Evolutionary conservation across 2,329 filamentous ascomycete genomes (phyloP), one percentile per base, ranked within the genome.

Genomic region (Eutypa lata): DNA sequence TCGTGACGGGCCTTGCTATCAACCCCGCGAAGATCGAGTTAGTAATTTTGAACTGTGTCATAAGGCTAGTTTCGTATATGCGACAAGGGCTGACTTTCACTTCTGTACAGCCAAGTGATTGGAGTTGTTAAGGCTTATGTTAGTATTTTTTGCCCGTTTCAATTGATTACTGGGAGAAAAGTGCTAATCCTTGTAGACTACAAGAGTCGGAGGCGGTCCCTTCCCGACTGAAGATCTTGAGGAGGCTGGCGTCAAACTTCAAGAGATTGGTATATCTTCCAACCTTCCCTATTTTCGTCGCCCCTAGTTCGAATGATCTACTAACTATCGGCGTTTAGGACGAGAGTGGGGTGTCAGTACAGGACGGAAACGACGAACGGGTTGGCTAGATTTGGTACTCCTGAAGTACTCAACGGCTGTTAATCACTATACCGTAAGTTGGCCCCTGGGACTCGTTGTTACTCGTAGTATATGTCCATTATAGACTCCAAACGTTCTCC

Each of bases 41-140:
- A 31, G 26, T 40, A 40, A 40, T n/a, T n/a, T 18, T n/a, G n/a
- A 31, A 31, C 26, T 10, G 10, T 10, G 6, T 31, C 26, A 10
- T 10, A 31, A 31, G 26, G 26, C 10, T 6, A 31, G 26, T 10
- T 31, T 10, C 26, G 10, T 31, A 31, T 31, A 31, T 31, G 5
- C 6, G 26, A 10, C 26, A 31, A 5, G 10, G 26, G 5, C 26
- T 31, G 26, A 31, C 26, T 31, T 31, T 6, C 26, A 31, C 26
- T 10, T 31, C 26, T 31, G 26, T 31, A n/a, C 55, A 75, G 73
- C 56, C 77, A 80, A 57, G 76, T 79, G 48, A 78, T 82, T 54
- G 80, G 80, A 48, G 79, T 83, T 8, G 78, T 82, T 19, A 83
- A 83, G 61, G 79, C 79, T 38, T 82, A 82, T 33, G 59, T 51